Conservation (phyloP, 441 rosid genomes). For the Viola pubescens region DNA sequence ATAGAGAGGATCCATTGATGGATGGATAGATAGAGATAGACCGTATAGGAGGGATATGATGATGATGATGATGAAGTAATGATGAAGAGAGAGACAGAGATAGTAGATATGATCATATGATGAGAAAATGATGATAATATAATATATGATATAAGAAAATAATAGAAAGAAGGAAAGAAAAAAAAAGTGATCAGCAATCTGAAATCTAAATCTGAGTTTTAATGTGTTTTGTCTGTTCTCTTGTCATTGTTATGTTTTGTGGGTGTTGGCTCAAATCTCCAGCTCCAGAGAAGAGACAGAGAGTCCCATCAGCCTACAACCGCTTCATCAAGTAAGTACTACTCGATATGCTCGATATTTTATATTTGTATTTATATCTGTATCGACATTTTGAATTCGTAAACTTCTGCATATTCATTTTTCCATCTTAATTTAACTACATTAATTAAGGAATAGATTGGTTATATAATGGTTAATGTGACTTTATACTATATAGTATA, state of each 20-base stretch:
- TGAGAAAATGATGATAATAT: too few species aligned
- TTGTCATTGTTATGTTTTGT: constrained; percentile 36
- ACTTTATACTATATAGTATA: too few species aligned
- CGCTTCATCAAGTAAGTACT: constrained; percentile 91
- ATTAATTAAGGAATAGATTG: too few species aligned
- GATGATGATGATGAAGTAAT: constrained; percentile 41
- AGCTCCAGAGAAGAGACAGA: constrained; percentile 98
- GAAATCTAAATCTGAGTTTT: constrained; percentile 9
- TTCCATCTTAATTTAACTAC: too few species aligned
- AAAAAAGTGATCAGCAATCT: background rate
- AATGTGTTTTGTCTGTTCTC: constrained; percentile 35
- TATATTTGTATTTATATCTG: too few species aligned
- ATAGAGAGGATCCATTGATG: constrained; percentile 32
- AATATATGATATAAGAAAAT: too few species aligned
- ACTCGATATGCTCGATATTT: background rate
- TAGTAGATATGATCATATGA: too few species aligned
- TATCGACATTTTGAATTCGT: too few species aligned
- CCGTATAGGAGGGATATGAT: constrained; percentile 9
- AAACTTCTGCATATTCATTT: too few species aligned
- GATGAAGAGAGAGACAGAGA: constrained; percentile 33
- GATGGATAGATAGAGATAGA: constrained; percentile 12
- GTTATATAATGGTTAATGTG: too few species aligned
- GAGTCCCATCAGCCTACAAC: constrained; percentile 99
- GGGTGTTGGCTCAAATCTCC: constrained; percentile 25
- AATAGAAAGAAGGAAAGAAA: constrained; percentile 20